Base-by-base conservation (phyloP, 805 yeast genomes). In the Sugiyamaella marilandica region DNA sequence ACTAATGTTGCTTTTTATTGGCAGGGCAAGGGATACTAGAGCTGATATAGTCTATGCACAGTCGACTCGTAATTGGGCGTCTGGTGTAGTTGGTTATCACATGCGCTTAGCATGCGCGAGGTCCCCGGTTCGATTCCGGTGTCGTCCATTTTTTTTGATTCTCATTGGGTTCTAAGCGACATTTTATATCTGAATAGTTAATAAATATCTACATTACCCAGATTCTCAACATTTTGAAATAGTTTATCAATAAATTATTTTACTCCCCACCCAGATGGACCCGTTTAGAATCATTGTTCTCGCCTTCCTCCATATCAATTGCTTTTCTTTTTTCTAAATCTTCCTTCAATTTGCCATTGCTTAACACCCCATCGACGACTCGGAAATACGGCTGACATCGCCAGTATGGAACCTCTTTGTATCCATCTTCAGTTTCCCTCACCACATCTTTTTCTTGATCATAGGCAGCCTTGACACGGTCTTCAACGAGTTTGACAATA, bases 331-430 rank as follows among this genome's bases (percentile, higher is more conserved):
- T 39, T 8, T 10, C 43, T 5, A n/a, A 33, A 8, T 45, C 47
- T n/a, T 18, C 48, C 45, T 55, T 56, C 11, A 58, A 50, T 45
- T 62, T 60, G 21, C 70, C 70, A 37, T 66, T 66, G 34, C 65
- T 60, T 31, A 63, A 58, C 1, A 80, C 82, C 19, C 98, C 98
- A 65, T 88, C 80, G 1, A 92, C 96, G 2, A 84, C 83, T 61
- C 99, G 77, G 75, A 92, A 92, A 66, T 87, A 86, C 1, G 99
- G 99, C 70, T 92, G 99, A 59, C 96, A 83, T 62, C 98, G 78
- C 98, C 98, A 92, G 67, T 85, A 90, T 1, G 99, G 98, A 13
- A 92, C 81, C 3, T 76, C 78, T 66, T 82, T 82, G 67, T 94
- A 92, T 0, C 95, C 96, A 24, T 48, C 52, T 46, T 95, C 96